Conservation (phyloP, 1,139 yeast species). For the Trichomonascaceae sp. region DNA sequence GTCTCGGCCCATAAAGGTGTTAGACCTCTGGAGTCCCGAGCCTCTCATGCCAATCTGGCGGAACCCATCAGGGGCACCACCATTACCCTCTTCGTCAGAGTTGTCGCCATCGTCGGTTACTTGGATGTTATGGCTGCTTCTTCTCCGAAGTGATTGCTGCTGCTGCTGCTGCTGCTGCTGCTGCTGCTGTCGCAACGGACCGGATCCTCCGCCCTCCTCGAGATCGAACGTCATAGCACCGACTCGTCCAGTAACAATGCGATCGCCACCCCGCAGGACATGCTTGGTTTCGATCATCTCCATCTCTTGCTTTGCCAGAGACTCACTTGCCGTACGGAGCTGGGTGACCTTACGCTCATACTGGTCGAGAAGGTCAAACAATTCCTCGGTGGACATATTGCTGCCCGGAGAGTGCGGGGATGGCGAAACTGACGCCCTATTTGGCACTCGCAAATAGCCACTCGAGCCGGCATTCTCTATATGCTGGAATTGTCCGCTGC, state of each 20-base stretch:
- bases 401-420: too few species aligned
- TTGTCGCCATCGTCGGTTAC: slow-evolving; percentile 15
- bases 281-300: slow-evolving; percentile 51
- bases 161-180: too few species aligned
- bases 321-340: slow-evolving; percentile 42
- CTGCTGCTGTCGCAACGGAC: too few species aligned
- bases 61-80: slow-evolving; percentile 22
- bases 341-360: slow-evolving; percentile 47
- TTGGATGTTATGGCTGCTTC: slow-evolving; percentile 14
- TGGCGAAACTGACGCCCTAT: too few species aligned
- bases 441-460: too few species aligned
- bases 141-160: too few species aligned
- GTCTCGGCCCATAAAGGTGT: slow-evolving; percentile 17
- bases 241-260: slow-evolving; percentile 26
- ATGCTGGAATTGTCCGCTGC: too few species aligned
- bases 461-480: not conserved
- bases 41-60: slow-evolving; percentile 5
- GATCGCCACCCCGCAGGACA: slow-evolving; percentile 56
- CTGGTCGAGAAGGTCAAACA: slow-evolving; percentile 49
- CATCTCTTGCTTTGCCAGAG: slow-evolving; percentile 40
- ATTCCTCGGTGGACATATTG: slow-evolving; percentile 36
- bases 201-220: not conserved
- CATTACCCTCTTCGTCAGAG: slow-evolving; percentile 19
- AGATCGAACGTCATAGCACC: not conserved
- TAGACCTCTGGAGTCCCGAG: slow-evolving; percentile 10